A percentile compares a stretch with the other conserved stretches of the same genome.
Evolutionary conservation across 495 filamentous ascomycete genomes (phyloP).

Genomic region (Glutinoglossum americanum): DNA sequence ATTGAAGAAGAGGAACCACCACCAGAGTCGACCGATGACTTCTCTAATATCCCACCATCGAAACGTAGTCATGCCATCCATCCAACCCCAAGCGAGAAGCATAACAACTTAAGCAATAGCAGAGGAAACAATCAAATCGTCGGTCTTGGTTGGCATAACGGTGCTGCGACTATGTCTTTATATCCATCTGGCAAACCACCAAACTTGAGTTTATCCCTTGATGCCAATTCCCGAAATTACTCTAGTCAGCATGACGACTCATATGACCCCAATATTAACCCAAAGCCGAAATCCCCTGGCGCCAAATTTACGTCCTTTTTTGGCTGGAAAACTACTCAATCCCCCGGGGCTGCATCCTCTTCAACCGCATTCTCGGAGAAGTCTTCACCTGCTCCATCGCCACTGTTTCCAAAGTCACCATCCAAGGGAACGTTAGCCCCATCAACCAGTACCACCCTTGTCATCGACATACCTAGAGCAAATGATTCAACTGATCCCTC

Average conservation of each 20-base stretch:
- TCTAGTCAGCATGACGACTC: constrained; percentile 12
- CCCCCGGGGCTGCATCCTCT: constrained; percentile 36
- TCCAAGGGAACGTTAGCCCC: constrained; percentile 9
- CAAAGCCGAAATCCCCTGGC: constrained; percentile 35
- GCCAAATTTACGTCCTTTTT: constrained; percentile 48
- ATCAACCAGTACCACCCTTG: constrained; percentile 16
- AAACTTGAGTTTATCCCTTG: constrained; percentile 13
- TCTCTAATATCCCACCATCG: neutral
- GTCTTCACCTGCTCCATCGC: constrained; percentile 37
- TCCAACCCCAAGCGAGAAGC: neutral
- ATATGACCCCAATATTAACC: constrained; percentile 15
- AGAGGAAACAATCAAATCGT: neutral
- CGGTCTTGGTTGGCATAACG: constrained; percentile 5
- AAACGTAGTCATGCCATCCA: neutral
- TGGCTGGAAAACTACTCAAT: constrained; percentile 35
- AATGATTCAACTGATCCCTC: constrained; percentile 12
- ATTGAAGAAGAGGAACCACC: neutral
- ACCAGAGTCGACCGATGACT: neutral
- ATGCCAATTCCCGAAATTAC: constrained; percentile 11
- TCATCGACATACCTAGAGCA: constrained; percentile 23
- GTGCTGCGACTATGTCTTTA: constrained; percentile 15
- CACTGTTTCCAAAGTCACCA: constrained; percentile 24
- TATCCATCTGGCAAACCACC: constrained; percentile 11
- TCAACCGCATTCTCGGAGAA: constrained; percentile 42
- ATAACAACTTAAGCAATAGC: neutral